Base-by-base conservation (phyloP, 2,329 filamentous ascomycete species). In the Zasmidium citrigriseum region DNA sequence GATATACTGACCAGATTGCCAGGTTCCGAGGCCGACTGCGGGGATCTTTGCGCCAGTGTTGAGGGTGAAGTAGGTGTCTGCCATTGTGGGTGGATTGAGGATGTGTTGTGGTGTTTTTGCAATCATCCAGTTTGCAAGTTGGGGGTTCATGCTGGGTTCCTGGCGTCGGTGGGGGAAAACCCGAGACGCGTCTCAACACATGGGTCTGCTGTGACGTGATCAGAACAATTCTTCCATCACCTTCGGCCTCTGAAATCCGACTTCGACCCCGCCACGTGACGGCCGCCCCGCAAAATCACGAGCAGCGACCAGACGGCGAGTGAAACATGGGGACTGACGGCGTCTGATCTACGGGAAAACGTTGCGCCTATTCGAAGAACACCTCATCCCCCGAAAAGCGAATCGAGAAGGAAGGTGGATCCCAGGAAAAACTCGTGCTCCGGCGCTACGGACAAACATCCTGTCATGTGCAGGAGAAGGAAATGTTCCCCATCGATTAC, bases 31-130 rank as follows among this genome's bases (percentile, higher is more conserved):
- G 12, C 73, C 74, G 3, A 76, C 65, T 18, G 72, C 70, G 2
- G 74, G 73, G 52, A 75, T 76, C 52, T 70, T 72, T 2, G 72
- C 71, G 59, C 73, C 73, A 46, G 71, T 75, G 67, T 75, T 75
- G 58, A 75, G 67, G 10, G 70, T 71, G 59, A 74, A 72, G 2
- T 58, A 57, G 23, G 66, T 64, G 49, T 67, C 63, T 41, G 68
- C 50, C 60, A 68, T 70, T 52, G 56, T 64, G 52, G 62, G 60
- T 25, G 68, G 68, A 60, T 68, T 55, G 38, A 63, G 58, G 52
- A 68, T 70, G 54, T 67, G 58, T 27, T 68, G 53, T 29, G 70
- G 67, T 49, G 68, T 70, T 27, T 57, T 60, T 24, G 60, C 64
- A 53, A 71, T 63, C 47, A 70, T 70, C 58, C 68, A 68, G 52